phyloP scores from a whole-genome alignment of 2,329 filamentous ascomycete genomes.

The Penicillium sp. region DNA sequence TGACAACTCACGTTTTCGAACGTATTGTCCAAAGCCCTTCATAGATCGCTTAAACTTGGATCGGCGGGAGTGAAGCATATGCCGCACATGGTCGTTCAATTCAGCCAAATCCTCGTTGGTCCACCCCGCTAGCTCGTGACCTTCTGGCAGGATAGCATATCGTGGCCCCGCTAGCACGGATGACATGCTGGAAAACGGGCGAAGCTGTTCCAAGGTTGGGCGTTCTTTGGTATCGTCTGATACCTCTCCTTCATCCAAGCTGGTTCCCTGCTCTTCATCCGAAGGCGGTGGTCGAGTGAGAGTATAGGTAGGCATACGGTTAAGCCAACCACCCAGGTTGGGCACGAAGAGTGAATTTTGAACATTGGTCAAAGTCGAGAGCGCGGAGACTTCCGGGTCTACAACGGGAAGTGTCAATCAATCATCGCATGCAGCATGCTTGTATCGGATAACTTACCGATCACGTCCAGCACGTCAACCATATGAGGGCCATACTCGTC shows the following conservation, averaged over 20 bases:
- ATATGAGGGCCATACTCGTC: conserved; percentile 61
- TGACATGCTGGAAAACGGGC: conserved; percentile 60
- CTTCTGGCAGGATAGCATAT: conserved; percentile 77
- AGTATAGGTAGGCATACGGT: conserved; percentile 75
- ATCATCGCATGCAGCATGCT: neutral
- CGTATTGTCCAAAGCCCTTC: conserved; percentile 79
- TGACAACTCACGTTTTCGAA: conserved; percentile 60
- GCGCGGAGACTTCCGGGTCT: conserved; percentile 81
- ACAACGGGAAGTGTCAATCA: conserved; percentile 22
- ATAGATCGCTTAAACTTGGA: conserved; percentile 76
- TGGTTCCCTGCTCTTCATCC: conserved; percentile 27
- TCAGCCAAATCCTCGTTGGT: conserved; percentile 69
- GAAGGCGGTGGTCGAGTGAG: conserved; percentile 56
- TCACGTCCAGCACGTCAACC: conserved; percentile 67
- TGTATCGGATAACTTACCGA: conserved; percentile 52
- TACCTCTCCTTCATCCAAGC: conserved; percentile 28
- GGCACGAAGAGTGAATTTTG: conserved; percentile 88
- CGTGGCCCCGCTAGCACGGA: conserved; percentile 68
- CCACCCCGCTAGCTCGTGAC: conserved; percentile 72
- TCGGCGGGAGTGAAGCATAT: conserved; percentile 80
- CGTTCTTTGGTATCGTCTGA: conserved; percentile 25
- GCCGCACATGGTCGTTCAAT: conserved; percentile 81
- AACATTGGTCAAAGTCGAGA: conserved; percentile 83
- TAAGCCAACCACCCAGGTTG: conserved; percentile 72
- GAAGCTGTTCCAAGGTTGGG: conserved; percentile 26